These are phyloP conservation scores for Penicillium concentricum DNA, from an alignment of 2,329 filamentous ascomycete species.

Conservation along the genomic window DNA sequence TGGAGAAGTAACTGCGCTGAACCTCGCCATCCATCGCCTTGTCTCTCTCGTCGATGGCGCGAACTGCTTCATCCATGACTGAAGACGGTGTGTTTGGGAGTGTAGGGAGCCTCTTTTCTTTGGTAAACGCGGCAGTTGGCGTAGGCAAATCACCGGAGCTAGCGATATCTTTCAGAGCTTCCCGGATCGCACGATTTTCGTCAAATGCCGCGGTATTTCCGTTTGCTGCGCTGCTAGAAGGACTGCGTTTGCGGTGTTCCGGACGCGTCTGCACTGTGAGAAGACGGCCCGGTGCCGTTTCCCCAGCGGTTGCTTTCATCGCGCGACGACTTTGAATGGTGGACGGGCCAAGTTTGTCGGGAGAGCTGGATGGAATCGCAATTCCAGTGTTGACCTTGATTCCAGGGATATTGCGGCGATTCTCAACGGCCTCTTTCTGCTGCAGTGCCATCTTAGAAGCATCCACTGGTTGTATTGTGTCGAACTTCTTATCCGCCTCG, in stretches of 20 bases:
- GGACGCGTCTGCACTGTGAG: conserved; percentile 30
- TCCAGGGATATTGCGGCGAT: conserved; percentile 16
- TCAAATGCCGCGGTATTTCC: conserved; percentile 10
- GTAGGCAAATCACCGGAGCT: conserved; percentile 24
- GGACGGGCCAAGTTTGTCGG: conserved; percentile 12
- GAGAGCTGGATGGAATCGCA: conserved; percentile 3
- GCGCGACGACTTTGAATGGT: conserved; percentile 42
- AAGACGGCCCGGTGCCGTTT: conserved; percentile 27
- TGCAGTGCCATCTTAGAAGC: conserved; percentile 1
- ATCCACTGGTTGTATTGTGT: conserved; percentile 9
- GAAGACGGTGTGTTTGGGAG: conserved; percentile 49
- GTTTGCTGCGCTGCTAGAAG: conserved; percentile 9
- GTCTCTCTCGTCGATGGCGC: conserved; percentile 35
- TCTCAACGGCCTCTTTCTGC: conserved; percentile 5
- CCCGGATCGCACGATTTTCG: conserved; percentile 14
- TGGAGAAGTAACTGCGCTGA: conserved; percentile 45
- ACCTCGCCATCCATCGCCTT: conserved; percentile 33
- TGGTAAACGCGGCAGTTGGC: conserved; percentile 28
- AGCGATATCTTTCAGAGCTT: conserved; percentile 7
- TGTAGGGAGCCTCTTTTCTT: conserved; percentile 45
- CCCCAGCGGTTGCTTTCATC: conserved; percentile 29
- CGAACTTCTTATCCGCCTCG: conserved; percentile 10
- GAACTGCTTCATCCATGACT: conserved; percentile 43
- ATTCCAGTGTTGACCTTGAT: conserved; percentile 13
- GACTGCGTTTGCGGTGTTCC: conserved; percentile 8